phyloP scores from a whole-genome alignment of 2,329 filamentous ascomycete species.

The Colletotrichum sp. region DNA sequence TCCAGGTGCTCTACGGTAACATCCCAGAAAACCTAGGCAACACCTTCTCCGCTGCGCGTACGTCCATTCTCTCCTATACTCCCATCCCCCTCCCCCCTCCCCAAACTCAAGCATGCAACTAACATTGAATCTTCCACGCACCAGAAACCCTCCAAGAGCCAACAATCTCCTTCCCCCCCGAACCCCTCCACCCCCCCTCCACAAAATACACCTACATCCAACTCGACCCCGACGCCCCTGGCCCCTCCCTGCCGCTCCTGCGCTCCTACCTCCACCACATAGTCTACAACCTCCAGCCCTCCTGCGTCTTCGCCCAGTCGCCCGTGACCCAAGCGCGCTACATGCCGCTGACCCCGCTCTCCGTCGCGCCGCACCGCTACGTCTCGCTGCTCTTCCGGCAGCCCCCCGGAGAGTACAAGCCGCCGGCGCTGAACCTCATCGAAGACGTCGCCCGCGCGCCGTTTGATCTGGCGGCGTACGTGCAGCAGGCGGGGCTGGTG shows the following conservation, averaged over 20 bases:
- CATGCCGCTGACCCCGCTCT: background rate
- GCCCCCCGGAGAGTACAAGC: background rate
- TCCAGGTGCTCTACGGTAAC: background rate
- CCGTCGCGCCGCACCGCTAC: background rate
- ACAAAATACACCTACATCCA: background rate
- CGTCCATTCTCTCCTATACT: too few relatives aligned
- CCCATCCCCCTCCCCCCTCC: too few relatives aligned
- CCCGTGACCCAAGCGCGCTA: background rate
- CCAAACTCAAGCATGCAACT: too few relatives aligned
- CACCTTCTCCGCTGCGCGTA: background rate
- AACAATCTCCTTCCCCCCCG: background rate
- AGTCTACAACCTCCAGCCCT: background rate
- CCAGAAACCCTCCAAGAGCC: background rate
- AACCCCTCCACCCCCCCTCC: background rate
- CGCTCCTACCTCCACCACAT: background rate
- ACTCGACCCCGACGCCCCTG: background rate
- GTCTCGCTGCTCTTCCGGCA: background rate
- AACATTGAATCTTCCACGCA: rapidly evolving
- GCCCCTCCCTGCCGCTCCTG: background rate
- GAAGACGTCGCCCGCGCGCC: background rate
- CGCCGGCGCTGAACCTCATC: background rate
- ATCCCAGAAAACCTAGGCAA: background rate
- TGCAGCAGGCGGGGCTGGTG: background rate
- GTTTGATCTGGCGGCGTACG: background rate
- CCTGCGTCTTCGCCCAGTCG: background rate